Conservation (phyloP, 2,329 filamentous ascomycete species). For the Didymella pinodella region DNA sequence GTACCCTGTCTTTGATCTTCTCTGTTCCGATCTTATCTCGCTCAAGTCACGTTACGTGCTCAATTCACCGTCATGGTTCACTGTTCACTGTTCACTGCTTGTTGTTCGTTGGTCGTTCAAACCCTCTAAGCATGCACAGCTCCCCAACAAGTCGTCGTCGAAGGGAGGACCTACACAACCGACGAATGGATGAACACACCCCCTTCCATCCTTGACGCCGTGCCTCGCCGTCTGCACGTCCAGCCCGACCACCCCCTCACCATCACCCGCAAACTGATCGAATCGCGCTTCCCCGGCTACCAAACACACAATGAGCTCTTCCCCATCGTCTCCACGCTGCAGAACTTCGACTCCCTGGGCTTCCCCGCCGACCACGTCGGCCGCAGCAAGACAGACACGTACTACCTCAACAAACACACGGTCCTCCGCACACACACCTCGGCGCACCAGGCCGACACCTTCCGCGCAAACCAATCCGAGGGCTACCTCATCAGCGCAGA, state of each 20-base stretch:
- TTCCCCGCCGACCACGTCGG: conserved; percentile 90
- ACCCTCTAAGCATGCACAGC: conserved; percentile 23
- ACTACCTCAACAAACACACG: conserved; percentile 87
- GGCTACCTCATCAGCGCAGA: conserved; percentile 94
- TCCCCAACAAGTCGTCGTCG: conserved; percentile 60
- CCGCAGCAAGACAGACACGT: conserved; percentile 87
- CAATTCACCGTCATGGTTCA: too few relatives aligned
- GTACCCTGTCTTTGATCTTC: too few relatives aligned
- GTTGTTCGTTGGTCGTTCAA: too few relatives aligned
- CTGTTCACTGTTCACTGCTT: too few relatives aligned
- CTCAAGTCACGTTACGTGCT: too few relatives aligned
- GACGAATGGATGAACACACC: conserved; percentile 90
- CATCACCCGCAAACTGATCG: conserved; percentile 91
- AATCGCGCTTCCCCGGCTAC: conserved; percentile 84
- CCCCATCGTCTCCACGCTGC: conserved; percentile 81
- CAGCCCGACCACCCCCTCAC: conserved; percentile 86
- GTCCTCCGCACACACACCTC: conserved; percentile 93
- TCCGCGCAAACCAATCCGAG: conserved; percentile 73
- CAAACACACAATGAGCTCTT: conserved; percentile 79
- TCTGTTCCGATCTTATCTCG: too few relatives aligned
- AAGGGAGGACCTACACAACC: conserved; percentile 68
- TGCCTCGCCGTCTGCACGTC: conserved; percentile 85
- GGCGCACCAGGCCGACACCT: conserved; percentile 86
- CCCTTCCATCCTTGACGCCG: conserved; percentile 73
- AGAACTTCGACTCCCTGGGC: conserved; percentile 97